Conservation (phyloP, 2,329 filamentous ascomycete genomes). For the Knufia fluminis region DNA sequence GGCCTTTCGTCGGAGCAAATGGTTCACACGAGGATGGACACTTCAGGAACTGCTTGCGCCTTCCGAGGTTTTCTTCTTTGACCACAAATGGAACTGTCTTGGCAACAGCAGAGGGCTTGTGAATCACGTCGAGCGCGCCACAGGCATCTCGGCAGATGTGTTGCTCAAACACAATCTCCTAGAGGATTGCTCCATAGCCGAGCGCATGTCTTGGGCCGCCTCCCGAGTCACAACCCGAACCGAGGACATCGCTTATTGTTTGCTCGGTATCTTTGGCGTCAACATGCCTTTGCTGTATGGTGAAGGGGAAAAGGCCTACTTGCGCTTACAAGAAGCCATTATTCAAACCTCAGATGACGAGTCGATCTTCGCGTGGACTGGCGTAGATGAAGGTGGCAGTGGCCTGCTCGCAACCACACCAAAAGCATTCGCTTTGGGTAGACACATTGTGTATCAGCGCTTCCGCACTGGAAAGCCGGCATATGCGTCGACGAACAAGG, state of each 20-base stretch:
- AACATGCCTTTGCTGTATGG: constrained; percentile 28
- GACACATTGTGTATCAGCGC: not conserved
- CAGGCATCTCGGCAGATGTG: constrained; percentile 13
- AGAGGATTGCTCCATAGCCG: constrained; percentile 7
- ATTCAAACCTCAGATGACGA: not conserved
- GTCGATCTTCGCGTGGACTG: constrained; percentile 3
- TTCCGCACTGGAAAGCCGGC: not conserved
- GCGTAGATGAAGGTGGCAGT: not conserved
- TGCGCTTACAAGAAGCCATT: constrained; percentile 13
- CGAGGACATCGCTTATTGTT: constrained; percentile 27
- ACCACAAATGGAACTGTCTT: constrained; percentile 17
- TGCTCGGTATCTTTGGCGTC: constrained; percentile 25
- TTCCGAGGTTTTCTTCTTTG: not conserved
- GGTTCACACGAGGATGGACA: constrained; percentile 9
- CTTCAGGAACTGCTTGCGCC: constrained; percentile 11
- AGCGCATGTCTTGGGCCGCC: constrained; percentile 22
- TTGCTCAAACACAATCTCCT: not conserved
- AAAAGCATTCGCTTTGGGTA: not conserved
- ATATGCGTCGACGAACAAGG: not conserved
- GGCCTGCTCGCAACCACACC: not conserved
- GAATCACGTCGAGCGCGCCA: constrained; percentile 21
- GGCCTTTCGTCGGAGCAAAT: no score
- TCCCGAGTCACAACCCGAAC: constrained; percentile 18
- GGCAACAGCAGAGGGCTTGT: constrained; percentile 23
- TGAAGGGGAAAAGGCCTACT: constrained; percentile 18